Evolutionary conservation across 306 rosid species (phyloP).

Genomic region (Lathyrus aphaca): DNA sequence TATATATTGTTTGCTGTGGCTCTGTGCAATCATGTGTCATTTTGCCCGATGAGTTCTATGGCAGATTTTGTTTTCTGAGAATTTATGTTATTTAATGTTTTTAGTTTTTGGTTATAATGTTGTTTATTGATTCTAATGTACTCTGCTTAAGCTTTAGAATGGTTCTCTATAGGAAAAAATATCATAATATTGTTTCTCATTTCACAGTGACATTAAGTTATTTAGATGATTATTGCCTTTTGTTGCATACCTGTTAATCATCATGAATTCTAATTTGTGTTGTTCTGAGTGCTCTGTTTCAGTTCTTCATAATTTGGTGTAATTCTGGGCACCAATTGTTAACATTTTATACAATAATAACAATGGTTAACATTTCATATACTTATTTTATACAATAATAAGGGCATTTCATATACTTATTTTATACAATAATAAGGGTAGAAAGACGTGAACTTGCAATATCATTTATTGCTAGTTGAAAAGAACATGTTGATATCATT

Average conservation of each 20-base stretch:
- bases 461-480: too few species aligned
- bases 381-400: too few species aligned
- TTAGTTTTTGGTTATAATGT: conserved; percentile 13
- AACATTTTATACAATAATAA: too few species aligned
- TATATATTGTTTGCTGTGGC: conserved; percentile 37
- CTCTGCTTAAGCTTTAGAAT: conserved; percentile 34
- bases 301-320: too few species aligned
- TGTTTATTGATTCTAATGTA: background rate
- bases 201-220: conserved; percentile 2
- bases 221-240: conserved; percentile 3
- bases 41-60: conserved; percentile 37
- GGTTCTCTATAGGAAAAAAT: background rate
- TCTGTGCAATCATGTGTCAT: conserved; percentile 33
- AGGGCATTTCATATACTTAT: too few species aligned
- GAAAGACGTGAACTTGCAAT: too few species aligned
- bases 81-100: conserved; percentile 16
- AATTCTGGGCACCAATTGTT: too few species aligned
- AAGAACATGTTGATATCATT: too few species aligned
- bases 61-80: conserved; percentile 48
- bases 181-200: background rate
- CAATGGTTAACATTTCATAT: too few species aligned
- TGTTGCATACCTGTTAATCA: background rate
- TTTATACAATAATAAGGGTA: too few species aligned
- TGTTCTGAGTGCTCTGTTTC: too few species aligned
- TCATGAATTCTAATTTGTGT: too few species aligned